Base-by-base conservation (phyloP, 164 flowering plant genomes). In the Amborella trichopoda region DNA sequence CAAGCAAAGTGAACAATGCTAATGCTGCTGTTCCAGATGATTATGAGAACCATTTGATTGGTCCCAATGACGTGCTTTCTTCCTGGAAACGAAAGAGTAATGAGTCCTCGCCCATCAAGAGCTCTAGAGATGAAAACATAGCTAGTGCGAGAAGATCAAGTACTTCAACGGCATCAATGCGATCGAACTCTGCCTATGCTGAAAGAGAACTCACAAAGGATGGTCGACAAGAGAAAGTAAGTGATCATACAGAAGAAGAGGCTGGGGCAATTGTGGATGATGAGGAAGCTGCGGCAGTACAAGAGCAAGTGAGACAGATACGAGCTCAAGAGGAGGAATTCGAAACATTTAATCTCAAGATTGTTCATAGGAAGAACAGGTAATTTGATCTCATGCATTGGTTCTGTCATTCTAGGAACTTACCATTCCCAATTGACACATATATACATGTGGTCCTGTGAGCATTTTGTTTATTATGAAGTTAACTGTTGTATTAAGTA, bases 331-430 rank as follows among this genome's bases (percentile, higher is more conserved):
- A 91, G 62, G 96, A 91, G 57, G 99, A 88, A 57, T 91, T 84
- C 67, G 99, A 91, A 56, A 87, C 99, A 46, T 91, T 91, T 52
- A 73, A 80, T 56, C 87, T 91, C 46, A 88, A 81, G 69, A 76
- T 91, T 60, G 95, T 91, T 50, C 99, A 91, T 49, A 61, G 99
- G 44, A 91, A 88, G 76, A 91, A 91, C 84, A 91, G 99, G 98
- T 53, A 73, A 46, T 71, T 53, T 22, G n/a, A n/a, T n/a, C n/a
- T n/a, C n/a, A n/a, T n/a, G n/a, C n/a, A n/a, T n/a, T n/a, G n/a
- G n/a, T n/a, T n/a, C n/a, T n/a, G n/a, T n/a, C n/a, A n/a, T n/a
- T n/a, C n/a, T n/a, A n/a, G n/a, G n/a, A n/a, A n/a, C n/a, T n/a
- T n/a, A n/a, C n/a, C n/a, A n/a, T n/a, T n/a, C n/a, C n/a, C n/a